Base-by-base conservation (phyloP, 2,329 filamentous ascomycete genomes). In the Dactylellina sp. region DNA sequence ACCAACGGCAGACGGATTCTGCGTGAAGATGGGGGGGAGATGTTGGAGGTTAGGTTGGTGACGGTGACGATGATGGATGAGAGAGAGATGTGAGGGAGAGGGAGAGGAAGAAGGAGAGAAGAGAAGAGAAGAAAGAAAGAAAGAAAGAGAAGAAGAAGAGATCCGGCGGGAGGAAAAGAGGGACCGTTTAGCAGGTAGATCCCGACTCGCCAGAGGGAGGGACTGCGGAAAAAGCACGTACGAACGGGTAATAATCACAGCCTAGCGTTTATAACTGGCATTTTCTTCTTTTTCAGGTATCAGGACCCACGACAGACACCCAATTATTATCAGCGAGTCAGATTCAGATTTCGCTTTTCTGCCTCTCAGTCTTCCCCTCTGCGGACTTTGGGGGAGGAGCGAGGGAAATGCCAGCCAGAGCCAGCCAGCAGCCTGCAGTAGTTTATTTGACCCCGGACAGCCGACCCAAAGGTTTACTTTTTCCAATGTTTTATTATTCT, bases 241-340 rank as follows among this genome's bases (percentile, higher is more conserved):
- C 61, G 63, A 47, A 74, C 70, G 61, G 70, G 70, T 74, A 66
- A 72, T 60, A 60, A 74, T 65, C 70, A 66, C 70, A 74, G 70
- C 70, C 70, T 74, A 66, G 61, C 61, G 55, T 62, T 65, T 62
- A 62, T 12, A 60, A 22, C 24, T 14, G 14, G 16, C 11, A 24
- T n/a, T 46, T 28, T 46, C 40, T 47, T 47, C 16, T 46, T 47
- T 40, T n/a, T 47, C 39, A 4, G 39, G 22, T 62, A 50, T 62
- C 39, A 52, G 7, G 9, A 28, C 18, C 42, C 22, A 47, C 40
- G 56, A 40, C 40, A n/a, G n/a, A n/a, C n/a, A 32, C 28, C 9
- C 28, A 28, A 32, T 39, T 37, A 49, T 32, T 72, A 66, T 74
- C 61, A 74, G 61, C 70, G 70, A 74, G 70, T 74, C 70, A 74